Conservation (phyloP, 768 basidiomycete genomes). For the Tricholoma terreum region DNA sequence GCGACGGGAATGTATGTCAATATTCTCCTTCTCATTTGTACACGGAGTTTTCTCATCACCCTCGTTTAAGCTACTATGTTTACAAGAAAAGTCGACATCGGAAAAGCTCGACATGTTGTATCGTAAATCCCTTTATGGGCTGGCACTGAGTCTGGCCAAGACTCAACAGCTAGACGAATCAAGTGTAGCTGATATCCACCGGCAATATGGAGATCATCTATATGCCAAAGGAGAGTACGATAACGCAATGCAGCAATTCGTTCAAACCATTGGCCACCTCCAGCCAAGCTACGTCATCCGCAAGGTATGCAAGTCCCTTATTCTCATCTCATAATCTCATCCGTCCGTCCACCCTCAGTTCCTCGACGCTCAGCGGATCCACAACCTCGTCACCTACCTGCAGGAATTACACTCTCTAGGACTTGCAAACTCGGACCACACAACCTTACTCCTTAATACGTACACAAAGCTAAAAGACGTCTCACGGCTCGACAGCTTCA, state of each 20-base stretch:
- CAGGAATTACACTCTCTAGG: conserved; percentile 91
- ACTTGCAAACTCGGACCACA: conserved; percentile 94
- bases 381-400: conserved; percentile 92
- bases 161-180: conserved; percentile 71
- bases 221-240: conserved; percentile 92
- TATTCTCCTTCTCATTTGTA: neutral
- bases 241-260: conserved; percentile 87
- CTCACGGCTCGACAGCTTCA: conserved; percentile 82
- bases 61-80: conserved; percentile 49
- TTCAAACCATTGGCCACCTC: conserved; percentile 84
- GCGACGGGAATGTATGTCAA: conserved; percentile 66
- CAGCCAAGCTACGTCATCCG: conserved; percentile 96
- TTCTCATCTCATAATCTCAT: neutral
- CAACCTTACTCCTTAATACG: conserved; percentile 92
- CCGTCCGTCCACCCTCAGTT: conserved; percentile 54
- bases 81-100: conserved; percentile 77
- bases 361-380: conserved; percentile 93
- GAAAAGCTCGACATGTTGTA: conserved; percentile 88
- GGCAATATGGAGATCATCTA: conserved; percentile 87
- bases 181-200: conserved; percentile 84
- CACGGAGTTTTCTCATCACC: neutral
- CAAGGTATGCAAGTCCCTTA: conserved; percentile 54
- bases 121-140: conserved; percentile 67
- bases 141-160: conserved; percentile 82
- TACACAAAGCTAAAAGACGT: conserved; percentile 97